Evolutionary conservation across 1,284 basidiomycete species (phyloP), one percentile per base, ranked within the genome.

Genomic region (Puccinia hordei): DNA sequence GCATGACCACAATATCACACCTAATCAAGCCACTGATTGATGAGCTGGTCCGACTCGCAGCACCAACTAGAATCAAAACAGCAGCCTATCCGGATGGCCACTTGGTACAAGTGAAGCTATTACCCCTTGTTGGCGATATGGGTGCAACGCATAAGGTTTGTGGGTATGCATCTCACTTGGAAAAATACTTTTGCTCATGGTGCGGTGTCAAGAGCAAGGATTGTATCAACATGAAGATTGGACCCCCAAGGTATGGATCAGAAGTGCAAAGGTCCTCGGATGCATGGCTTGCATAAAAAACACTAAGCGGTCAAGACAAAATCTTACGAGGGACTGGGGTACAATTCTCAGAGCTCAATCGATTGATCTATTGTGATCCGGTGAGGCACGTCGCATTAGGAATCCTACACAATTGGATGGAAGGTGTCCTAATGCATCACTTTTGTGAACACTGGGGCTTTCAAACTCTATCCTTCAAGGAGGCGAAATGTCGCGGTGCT

Each of bases 331-430:
- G 8, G 5, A 57, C 22, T 61, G 65, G 76, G 0, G 27, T 61
- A 38, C 35, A 12, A 10, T 71, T 49, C 35, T 79, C 51, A 1
- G 24, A n/a, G 10, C 35, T 79, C 30, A 79, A 79, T 51, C 19
- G 15, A 69, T 44, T 79, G 9, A 24, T 5, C 0, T 79, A 72
- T 27, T 35, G 49, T n/a, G 35, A 71, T 49, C 76, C 76, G 35
- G 66, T 72, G 0, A 8, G n/a, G 9, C 65, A 79, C 44, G 55
- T 79, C 0, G 30, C 76, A 22, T 35, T 79, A 2, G 66, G 76
- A 24, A 24, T 61, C 15, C 61, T 79, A 53, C 76, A 79, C 30
- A 79, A 71, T 53, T 79, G 76, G 76, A n/a, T 69, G 49, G 76
- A 79, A 24, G 75, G 66, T 27, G 76, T 79, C 0, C 76, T 79